Evolutionary conservation across 495 filamentous ascomycete species (phyloP), one percentile per base, ranked within the genome.

Genomic region (Podospora anserina): DNA sequence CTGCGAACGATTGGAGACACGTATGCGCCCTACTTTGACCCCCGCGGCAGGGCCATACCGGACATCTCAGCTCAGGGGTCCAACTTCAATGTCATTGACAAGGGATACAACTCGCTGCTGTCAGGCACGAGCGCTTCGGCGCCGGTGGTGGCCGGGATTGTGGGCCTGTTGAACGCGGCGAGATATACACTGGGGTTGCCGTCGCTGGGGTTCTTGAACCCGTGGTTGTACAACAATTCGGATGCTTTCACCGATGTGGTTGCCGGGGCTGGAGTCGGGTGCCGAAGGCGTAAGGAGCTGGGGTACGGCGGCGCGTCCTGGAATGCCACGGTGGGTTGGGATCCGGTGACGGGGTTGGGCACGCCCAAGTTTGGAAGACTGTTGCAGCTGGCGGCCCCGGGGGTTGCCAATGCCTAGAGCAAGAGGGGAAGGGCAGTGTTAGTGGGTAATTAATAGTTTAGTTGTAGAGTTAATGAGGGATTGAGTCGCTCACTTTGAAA

Each of bases 141-240:
- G 11, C 90, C 90, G 0, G 78, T 85, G 1, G 86, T 89, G 39
- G 83, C 85, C 0, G 87, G 82, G 20, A 72, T 92, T 49, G 74
- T 92, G 20, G 81, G 82, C 0, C 79, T 91, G 26, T 80, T 92
- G 34, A 91, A 92, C 71, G 87, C 89, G 71, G 89, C 86, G 1
- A 82, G 88, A 2, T 73, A 88, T 11, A 73, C 81, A 0, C 78
- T 76, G 18, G 83, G 84, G 16, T 76, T 84, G 71, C 77, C 84
- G 1, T 73, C 83, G 0, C 75, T 92, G 66, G 90, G 90, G 0
- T 92, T 90, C 78, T 73, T 91, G 23, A 92, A 92, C 73, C 89
- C 89, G 0, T 89, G 85, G 82, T 70, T 92, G 28, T 92, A 91
- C 75, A 75, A 76, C 2, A 77, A 70, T 13, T 76, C 78, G 56